These are phyloP conservation scores for Coemansia sp. DNA, from an alignment of 192 early-diverging fungal species.

Conservation along the genomic window DNA sequence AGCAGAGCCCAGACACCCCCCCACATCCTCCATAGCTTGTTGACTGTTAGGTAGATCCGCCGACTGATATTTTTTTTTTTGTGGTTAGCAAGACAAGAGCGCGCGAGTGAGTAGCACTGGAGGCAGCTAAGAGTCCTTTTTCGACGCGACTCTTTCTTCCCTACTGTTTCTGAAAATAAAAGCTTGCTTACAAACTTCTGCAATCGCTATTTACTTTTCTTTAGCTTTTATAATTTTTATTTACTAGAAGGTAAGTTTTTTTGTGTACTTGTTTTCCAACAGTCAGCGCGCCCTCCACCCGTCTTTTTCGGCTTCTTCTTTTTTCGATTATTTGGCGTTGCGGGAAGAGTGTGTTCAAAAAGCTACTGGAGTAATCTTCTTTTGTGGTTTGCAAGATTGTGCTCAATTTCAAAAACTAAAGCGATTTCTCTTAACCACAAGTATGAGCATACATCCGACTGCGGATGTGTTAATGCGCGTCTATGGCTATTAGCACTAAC, in stretches of 20 bases:
- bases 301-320: background rate
- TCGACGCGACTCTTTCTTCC: background rate
- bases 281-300: background rate
- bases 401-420: background rate
- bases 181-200: constrained; percentile 1
- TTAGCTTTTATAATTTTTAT: constrained; percentile 9
- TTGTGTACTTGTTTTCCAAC: background rate
- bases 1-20: constrained; percentile 7
- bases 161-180: background rate
- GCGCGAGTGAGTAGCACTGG: background rate
- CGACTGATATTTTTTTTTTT: background rate
- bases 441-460: background rate
- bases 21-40: constrained; percentile 1
- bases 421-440: background rate
- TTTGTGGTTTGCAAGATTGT: background rate
- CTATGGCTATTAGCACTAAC: background rate
- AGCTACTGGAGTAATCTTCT: background rate
- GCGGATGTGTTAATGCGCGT: background rate
- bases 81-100: background rate
- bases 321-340: background rate
- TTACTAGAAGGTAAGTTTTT: constrained; percentile 14
- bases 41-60: background rate
- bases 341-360: background rate
- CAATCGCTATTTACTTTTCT: constrained; percentile 4
- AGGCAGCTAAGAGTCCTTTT: background rate